Evolutionary conservation across 1,284 basidiomycete genomes (phyloP).

Genomic region (Malassezia arunalokei): DNA sequence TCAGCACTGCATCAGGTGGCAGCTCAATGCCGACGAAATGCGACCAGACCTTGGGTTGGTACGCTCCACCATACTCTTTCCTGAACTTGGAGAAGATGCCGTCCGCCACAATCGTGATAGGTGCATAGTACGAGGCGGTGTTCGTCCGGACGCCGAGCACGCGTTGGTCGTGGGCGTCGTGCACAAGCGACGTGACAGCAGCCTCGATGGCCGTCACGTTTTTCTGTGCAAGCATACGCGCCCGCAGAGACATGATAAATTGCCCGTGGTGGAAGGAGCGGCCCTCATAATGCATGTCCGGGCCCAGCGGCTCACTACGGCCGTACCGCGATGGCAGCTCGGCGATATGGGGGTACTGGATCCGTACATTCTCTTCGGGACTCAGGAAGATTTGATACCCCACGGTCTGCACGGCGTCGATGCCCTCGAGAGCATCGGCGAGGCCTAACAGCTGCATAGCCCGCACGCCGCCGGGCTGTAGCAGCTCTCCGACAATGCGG

Average conservation of each 20-base stretch:
- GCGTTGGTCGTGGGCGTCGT: conserved; percentile 17
- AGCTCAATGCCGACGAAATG: conserved; percentile 74
- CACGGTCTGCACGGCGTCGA: conserved; percentile 70
- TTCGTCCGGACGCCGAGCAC: conserved; percentile 29
- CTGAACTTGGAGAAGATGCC: conserved; percentile 86
- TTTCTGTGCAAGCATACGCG: conserved; percentile 52
- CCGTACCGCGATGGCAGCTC: conserved; percentile 5
- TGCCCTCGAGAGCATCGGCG: conserved; percentile 60
- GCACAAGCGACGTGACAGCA: conserved; percentile 31
- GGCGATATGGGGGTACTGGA: conserved; percentile 64
- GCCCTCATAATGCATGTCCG: conserved; percentile 50
- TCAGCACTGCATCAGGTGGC: conserved; percentile 49
- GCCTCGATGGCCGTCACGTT: conserved; percentile 34
- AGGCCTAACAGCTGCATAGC: conserved; percentile 69
- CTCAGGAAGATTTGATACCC: conserved; percentile 76
- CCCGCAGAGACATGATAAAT: conserved; percentile 69
- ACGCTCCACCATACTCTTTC: conserved; percentile 48
- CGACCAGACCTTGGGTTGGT: conserved; percentile 53
- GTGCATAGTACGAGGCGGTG: conserved; percentile 51
- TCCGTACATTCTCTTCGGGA: conserved; percentile 56
- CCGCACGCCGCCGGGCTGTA: conserved; percentile 82
- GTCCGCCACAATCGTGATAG: conserved; percentile 78
- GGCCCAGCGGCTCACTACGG: conserved; percentile 20
- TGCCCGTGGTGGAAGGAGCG: conserved; percentile 88
- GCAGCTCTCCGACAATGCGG: conserved; percentile 89